Evolutionary conservation across 202 grass and related monocot species (phyloP).

Genomic region (Bolboschoenoplectus hybrid): DNA sequence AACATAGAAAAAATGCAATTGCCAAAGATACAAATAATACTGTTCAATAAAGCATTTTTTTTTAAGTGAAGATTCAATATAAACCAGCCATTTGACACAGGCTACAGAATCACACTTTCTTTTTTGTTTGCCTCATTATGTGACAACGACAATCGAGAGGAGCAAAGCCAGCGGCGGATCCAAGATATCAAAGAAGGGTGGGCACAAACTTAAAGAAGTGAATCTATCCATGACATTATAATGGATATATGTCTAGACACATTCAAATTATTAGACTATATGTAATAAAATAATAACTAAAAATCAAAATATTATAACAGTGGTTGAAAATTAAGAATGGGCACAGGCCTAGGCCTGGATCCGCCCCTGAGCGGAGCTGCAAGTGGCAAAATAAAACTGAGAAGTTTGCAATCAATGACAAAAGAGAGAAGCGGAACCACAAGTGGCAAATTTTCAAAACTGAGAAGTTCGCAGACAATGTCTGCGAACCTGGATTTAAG

Average conservation of each 20-base stretch:
- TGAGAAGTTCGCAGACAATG: neutral
- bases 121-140: neutral
- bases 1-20: slow-evolving; percentile 24
- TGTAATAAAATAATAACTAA: too few relatives aligned
- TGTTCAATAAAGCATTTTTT: slow-evolving; percentile 1
- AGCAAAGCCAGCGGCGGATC: neutral
- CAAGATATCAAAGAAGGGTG: too few relatives aligned
- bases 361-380: too few relatives aligned
- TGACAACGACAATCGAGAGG: neutral
- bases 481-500: neutral
- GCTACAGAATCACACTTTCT: neutral
- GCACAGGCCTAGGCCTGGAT: too few relatives aligned
- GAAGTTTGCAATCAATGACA: neutral
- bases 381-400: neutral
- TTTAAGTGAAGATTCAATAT: neutral
- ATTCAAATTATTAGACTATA: too few relatives aligned
- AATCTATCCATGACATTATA: too few relatives aligned
- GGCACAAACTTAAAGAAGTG: too few relatives aligned
- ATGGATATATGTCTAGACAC: too few relatives aligned
- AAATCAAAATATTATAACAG: too few relatives aligned
- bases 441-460: neutral
- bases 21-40: neutral
- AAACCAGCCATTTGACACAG: neutral
- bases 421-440: neutral
- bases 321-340: too few relatives aligned